Evolutionary conservation across 768 basidiomycete genomes (phyloP), one percentile per base, ranked within the genome.

Genomic region (Psilocybe cubensis): DNA sequence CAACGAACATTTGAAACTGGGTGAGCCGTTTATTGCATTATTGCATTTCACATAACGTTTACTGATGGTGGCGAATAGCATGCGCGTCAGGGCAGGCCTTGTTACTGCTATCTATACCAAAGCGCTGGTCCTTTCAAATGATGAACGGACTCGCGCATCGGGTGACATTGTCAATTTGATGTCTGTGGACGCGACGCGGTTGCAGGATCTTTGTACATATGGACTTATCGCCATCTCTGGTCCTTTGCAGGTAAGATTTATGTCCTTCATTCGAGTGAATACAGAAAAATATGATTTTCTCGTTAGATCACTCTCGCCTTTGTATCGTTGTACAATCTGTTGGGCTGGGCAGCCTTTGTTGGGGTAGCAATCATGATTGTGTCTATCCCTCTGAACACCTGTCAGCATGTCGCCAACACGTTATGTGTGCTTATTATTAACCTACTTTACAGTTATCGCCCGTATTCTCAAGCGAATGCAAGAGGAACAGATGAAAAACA

Each of bases 161-260:
- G 96, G 96, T 1, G 95, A 97, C 68, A 95, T 97, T 31, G 94
- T 97, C 60, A 98, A 97, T 68, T 73, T 96, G 28, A 95, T 96
- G 89, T 89, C 88, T 7, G 94, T 96, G 12, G 92, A 94, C 62
- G 84, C 92, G 0, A 86, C 83, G 12, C 77, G 90, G 31, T 72
- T 94, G 41, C 91, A 93, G 62, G 92, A 94, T 57, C 77, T 94
- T 23, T 91, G 89, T 68, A 84, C 87, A 0, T 93, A 90, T 68
- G 93, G 89, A 1, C 77, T 97, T 41, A 95, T 96, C 58, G 80
- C 86, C 3, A 80, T 96, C 67, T 92, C 89, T 2, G 96, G 93
- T 1, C 90, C 94, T 5, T 83, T 92, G 68, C 94, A 94, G 79
- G 89, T 83, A 78, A 49, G 74, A 29, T 18, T 64, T 20, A 7